Conservation (phyloP, 345 rosid genomes). For the Melaleuca quinquenervia region DNA sequence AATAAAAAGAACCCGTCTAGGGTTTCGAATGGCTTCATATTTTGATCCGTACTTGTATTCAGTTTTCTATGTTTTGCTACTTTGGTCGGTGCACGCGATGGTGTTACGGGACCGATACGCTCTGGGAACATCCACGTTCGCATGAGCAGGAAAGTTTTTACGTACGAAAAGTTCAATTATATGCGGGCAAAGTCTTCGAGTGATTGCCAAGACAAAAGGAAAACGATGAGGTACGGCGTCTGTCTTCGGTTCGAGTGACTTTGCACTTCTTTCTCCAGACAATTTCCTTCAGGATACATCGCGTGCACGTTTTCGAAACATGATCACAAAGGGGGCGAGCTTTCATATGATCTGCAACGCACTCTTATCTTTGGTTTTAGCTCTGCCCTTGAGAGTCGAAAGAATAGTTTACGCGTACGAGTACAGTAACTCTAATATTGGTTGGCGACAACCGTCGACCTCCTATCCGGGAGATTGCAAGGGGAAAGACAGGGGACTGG, state of each 20-base stretch:
- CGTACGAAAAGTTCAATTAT: not conserved
- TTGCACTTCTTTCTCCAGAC: not conserved
- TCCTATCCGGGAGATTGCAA: not conserved
- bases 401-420: not conserved
- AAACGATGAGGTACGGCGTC: not conserved
- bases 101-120: not conserved
- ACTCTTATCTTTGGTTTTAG: too few species aligned
- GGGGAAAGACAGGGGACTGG: not conserved
- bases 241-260: not conserved
- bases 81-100: not conserved
- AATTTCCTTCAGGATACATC: not conserved
- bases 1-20: not conserved
- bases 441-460: not conserved
- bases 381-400: not conserved
- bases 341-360: not conserved
- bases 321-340: not conserved
- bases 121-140: not conserved
- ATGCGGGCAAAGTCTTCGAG: not conserved
- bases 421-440: not conserved
- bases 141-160: not conserved
- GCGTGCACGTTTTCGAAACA: not conserved
- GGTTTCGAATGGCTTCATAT: not conserved
- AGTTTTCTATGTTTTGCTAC: not conserved
- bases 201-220: not conserved
- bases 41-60: not conserved